Evolutionary conservation across 2,329 filamentous ascomycete species (phyloP), one percentile per base, ranked within the genome.

Genomic region (Penicillium sp.): DNA sequence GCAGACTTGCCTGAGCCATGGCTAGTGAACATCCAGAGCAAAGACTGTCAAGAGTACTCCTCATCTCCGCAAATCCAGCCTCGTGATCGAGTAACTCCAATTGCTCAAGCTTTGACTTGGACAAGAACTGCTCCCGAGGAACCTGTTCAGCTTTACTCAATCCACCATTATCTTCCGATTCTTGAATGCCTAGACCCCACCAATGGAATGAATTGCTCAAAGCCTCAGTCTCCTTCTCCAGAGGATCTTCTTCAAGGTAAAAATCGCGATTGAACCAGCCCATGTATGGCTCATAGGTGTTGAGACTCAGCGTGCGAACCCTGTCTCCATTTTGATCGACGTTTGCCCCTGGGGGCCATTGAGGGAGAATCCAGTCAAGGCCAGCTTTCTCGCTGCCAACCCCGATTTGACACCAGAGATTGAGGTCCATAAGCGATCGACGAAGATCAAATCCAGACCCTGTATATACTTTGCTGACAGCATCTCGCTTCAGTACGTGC

Each of bases 381-480:
- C 92, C 90, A 13, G 85, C 84, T 51, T 84, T 84, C n/a, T 79
- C 73, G 58, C 95, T 92, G 4, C 92, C 93, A 7, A 98, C 79
- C 0, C 84, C 87, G 65, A 96, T 88, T 60, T 98, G 92, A 60
- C 93, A 98, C 90, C 90, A 98, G 59, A 93, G 92, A 59, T 94
- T 82, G 17, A 98, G 74, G 44, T 96, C 88, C 39, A 76, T 80
- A 32, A 98, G 78, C 2, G 83, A 81, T 14, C 82, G 86, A 37
- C 92, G 80, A 9, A 98, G 67, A 59, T 98, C 92, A 17, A 74
- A 66, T 2, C 73, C 61, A 36, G 84, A 82, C 10, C 78, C 77
- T 36, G 74, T 70, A 55, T 88, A 95, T 2, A 98, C 72, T 5
- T 76, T 69, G 35, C 74, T 71, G 0, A 94, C 74, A 0, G 85